Conservation (phyloP, 73 alveolate species). For the Breviolum minutum region DNA sequence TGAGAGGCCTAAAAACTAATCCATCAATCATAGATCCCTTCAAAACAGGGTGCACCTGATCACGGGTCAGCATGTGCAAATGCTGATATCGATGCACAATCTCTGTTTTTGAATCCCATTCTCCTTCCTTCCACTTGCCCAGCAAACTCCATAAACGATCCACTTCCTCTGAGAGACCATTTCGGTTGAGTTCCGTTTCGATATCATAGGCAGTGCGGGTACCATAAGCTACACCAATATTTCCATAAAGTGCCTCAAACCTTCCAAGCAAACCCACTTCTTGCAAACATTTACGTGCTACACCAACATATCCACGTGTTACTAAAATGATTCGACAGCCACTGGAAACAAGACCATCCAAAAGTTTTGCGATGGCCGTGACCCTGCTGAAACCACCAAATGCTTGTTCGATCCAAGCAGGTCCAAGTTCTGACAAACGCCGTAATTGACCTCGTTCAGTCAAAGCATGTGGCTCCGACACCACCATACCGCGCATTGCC, state of each 20-base stretch:
- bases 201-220: constrained; percentile 71
- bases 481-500: constrained; percentile 83
- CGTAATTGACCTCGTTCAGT: constrained; percentile 75
- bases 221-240: constrained; percentile 86
- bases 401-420: constrained; percentile 88
- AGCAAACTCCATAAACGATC: constrained; percentile 81
- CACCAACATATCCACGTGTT: constrained; percentile 77
- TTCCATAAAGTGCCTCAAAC: constrained; percentile 81
- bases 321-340: constrained; percentile 69
- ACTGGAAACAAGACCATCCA: constrained; percentile 49
- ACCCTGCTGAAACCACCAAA: constrained; percentile 90
- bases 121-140: constrained; percentile 83
- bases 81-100: constrained; percentile 76
- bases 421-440: constrained; percentile 70
- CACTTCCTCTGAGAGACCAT: constrained; percentile 38
- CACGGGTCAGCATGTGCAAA: constrained; percentile 13
- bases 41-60: constrained; percentile 4
- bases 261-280: constrained; percentile 48
- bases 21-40: background rate
- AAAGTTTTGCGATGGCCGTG: constrained; percentile 58
- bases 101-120: constrained; percentile 83
- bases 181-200: constrained; percentile 57
- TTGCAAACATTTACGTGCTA: constrained; percentile 64
- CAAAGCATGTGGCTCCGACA: constrained; percentile 79
- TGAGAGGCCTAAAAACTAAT: too few species aligned